Conservation (phyloP, 2,329 filamentous ascomycete genomes). For the Cordyceps javanica region DNA sequence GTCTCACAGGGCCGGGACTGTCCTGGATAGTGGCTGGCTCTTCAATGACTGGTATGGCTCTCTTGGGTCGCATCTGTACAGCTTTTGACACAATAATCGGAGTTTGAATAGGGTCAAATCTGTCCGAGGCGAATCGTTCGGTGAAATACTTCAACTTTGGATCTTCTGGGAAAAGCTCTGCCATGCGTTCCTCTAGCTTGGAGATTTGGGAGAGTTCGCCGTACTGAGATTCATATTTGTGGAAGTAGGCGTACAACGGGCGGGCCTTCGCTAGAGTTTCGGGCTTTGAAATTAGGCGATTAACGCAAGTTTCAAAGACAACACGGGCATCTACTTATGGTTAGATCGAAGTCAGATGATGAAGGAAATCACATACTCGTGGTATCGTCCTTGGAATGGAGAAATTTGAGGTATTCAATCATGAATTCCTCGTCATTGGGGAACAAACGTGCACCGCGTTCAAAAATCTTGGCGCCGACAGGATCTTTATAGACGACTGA, state of each 20-base stretch:
- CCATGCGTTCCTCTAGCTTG: constrained; percentile 88
- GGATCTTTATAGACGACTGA: constrained; percentile 93
- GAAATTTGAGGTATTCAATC: constrained; percentile 90
- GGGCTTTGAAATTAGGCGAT: constrained; percentile 70
- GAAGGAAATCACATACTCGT: constrained; percentile 62
- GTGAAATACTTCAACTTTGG: constrained; percentile 69
- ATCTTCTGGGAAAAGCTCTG: constrained; percentile 86
- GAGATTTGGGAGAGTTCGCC: constrained; percentile 87
- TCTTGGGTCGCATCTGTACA: constrained; percentile 66
- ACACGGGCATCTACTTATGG: constrained; percentile 70
- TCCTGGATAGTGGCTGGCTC: constrained; percentile 38
- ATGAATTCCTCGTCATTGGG: constrained; percentile 91
- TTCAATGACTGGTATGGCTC: constrained; percentile 49
- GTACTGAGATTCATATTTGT: constrained; percentile 91
- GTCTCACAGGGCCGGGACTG: constrained; percentile 34
- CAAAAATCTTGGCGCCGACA: constrained; percentile 90
- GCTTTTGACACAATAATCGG: constrained; percentile 77
- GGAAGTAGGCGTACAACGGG: constrained; percentile 83
- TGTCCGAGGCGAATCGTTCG: constrained; percentile 62
- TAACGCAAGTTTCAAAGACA: constrained; percentile 92
- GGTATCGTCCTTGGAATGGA: constrained; percentile 86
- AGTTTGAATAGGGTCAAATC: constrained; percentile 77
- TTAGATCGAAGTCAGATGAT: constrained; percentile 14
- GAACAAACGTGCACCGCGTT: constrained; percentile 87
- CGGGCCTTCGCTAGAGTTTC: constrained; percentile 71